Evolutionary conservation across 345 rosid genomes (phyloP).

Genomic region (Murraya paniculata): DNA sequence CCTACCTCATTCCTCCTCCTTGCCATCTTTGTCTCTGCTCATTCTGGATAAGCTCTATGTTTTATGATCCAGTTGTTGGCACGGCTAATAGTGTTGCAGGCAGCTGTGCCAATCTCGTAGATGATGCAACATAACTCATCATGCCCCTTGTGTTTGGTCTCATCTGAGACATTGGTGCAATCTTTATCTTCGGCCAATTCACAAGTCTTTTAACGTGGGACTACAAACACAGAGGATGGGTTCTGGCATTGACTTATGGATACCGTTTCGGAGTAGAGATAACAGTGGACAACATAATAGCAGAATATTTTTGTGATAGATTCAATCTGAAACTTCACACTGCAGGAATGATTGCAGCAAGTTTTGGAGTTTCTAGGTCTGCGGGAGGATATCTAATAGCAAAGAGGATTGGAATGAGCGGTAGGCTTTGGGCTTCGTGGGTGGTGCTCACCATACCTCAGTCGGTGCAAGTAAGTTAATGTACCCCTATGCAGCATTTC

Average conservation of each 20-base stretch:
- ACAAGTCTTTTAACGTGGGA: constrained; percentile 46
- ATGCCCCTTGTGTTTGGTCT: constrained; percentile 68
- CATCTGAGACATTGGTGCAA: constrained; percentile 54
- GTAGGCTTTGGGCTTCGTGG: constrained; percentile 84
- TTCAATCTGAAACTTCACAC: constrained; percentile 67
- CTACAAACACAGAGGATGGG: constrained; percentile 77
- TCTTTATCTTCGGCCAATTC: constrained; percentile 58
- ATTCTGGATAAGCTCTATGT: constrained; percentile 99
- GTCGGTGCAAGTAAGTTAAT: constrained; percentile 39
- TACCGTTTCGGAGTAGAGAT: constrained; percentile 89
- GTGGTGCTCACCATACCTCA: constrained; percentile 44
- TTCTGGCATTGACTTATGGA: constrained; percentile 75
- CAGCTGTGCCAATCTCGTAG: constrained; percentile 93
- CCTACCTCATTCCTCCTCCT: constrained; percentile 66
- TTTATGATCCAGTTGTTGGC: constrained; percentile 62
- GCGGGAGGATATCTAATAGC: constrained; percentile 66
- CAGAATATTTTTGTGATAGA: constrained; percentile 82
- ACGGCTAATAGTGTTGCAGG: constrained; percentile 78
- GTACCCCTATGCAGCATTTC: no score
- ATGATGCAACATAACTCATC: constrained; percentile 86
- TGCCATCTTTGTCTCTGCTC: constrained; percentile 80
- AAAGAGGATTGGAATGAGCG: constrained; percentile 77
- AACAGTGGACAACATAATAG: constrained; percentile 79
- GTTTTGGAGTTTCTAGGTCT: constrained; percentile 75
- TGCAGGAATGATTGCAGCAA: constrained; percentile 88